Base-by-base conservation (phyloP, 176 grass and related monocot species). In the Poa annua region DNA sequence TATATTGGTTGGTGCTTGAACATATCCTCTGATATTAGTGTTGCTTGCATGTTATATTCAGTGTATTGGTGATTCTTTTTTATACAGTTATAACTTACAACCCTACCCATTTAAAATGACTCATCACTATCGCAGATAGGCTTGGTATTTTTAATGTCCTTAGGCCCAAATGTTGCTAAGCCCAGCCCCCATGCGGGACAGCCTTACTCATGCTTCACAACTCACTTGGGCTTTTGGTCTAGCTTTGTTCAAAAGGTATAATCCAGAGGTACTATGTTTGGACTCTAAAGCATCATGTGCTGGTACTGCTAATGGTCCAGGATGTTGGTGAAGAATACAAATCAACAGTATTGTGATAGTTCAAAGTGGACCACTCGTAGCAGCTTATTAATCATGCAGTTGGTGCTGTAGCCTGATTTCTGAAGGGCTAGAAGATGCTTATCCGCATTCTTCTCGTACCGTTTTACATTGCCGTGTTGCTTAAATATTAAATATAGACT, bases 21-120 rank as follows among this genome's bases (percentile, higher is more conserved):
- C 13, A 45, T 6, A 48, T 21, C 26, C 19, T 66, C 12, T 52
- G 26, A 36, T 66, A 7, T 15, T 36, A 19, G 76, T 66, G 15
- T 79, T 79, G 57, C 41, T 48, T 79, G 59, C 59, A 48, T 65
- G 5, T 20, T 20, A 33, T 32, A 26, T 47, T 29, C 44, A 74
- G 22, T 49, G 2, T 63, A 48, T 79, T 11, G 25, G 59, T 14
- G 77, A 47, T 33, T 64, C 16, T 64, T 33, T 41, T 39, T 33
- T 36, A 5, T 51, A 22, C 8, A 13, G 42, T 49, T 73, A 73
- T 49, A 52, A 64, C 61, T 7, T 34, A 33, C 14, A 33, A 6
- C 25, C 25, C 45, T 66, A 50, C 57, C 44, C 41, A 48, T 25
- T 48, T 64, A 64, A 63, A 29, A 44, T 29, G 22, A 33, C 76